Conservation (phyloP, 1,284 basidiomycete genomes). For the Leucocoprinus gongylophorus region DNA sequence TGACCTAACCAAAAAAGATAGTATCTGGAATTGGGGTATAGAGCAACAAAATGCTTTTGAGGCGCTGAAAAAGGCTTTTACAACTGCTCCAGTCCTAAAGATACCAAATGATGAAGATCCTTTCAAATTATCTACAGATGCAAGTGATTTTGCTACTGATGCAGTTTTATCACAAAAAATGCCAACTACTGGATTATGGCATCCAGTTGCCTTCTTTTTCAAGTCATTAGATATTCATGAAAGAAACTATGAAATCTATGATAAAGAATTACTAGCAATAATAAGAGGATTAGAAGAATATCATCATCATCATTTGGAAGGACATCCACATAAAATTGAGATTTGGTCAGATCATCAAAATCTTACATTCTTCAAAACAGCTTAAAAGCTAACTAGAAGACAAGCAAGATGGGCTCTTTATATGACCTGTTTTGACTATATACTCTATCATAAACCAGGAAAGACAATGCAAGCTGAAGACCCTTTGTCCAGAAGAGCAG, state of each 20-base stretch:
- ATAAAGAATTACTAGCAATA: constrained; percentile 4
- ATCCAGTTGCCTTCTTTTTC: neutral
- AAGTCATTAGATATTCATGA: neutral
- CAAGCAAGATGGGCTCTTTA: no score
- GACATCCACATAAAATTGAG: neutral
- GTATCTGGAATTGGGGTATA: neutral
- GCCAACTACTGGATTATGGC: neutral
- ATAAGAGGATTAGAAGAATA: constrained; percentile 3
- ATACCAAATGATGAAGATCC: neutral
- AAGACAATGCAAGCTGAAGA: no score
- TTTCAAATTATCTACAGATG: neutral
- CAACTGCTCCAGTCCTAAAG: neutral
- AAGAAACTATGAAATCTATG: no score
- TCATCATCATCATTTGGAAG: constrained; percentile 1
- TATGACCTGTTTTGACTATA: no score
- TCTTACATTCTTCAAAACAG: no score
- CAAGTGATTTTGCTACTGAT: constrained; percentile 11
- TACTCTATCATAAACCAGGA: no score
- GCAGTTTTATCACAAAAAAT: constrained; percentile 18
- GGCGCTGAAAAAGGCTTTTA: neutral
- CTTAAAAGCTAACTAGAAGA: no score
- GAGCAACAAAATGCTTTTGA: neutral
- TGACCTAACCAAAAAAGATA: neutral
- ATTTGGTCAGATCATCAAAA: constrained; percentile 11
- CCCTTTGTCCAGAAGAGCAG: no score